These are phyloP conservation scores for Citrus sp. DNA, from an alignment of 345 rosid genomes.

Conservation along the genomic window DNA sequence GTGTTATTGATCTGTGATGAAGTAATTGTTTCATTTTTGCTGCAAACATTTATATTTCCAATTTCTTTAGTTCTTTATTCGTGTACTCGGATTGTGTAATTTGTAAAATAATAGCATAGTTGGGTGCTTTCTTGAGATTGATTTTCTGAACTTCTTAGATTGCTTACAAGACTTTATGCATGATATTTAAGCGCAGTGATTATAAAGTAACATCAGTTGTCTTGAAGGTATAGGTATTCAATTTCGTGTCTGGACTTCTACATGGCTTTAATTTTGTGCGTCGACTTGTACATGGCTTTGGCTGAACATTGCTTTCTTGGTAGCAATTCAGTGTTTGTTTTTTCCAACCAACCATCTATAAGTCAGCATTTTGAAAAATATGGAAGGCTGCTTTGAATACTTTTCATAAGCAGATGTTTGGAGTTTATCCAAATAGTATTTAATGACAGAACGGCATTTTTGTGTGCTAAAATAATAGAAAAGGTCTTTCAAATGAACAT, in stretches of 20 bases:
- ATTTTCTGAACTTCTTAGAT: not conserved
- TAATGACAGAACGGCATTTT: not conserved
- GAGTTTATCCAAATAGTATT: not conserved
- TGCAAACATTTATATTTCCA: not conserved
- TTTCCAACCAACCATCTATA: no score
- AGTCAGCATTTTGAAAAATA: not conserved
- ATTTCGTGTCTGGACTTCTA: not conserved
- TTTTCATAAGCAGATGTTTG: not conserved
- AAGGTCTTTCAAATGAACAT: not conserved
- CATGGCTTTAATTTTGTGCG: not conserved
- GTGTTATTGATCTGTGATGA: not conserved
- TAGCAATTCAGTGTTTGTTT: not conserved
- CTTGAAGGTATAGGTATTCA: not conserved
- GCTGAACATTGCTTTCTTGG: not conserved
- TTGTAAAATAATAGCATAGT: not conserved
- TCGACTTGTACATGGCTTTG: not conserved
- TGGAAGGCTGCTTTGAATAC: not conserved
- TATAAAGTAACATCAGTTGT: not conserved
- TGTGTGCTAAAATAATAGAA: not conserved
- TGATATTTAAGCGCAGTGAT: not conserved
- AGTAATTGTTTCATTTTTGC: not conserved
- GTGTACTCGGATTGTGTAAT: not conserved
- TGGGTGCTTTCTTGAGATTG: slow-evolving; percentile 1
- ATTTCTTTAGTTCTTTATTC: not conserved
- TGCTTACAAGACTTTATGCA: not conserved